Evolutionary conservation across 2,329 filamentous ascomycete species (phyloP).

Genomic region (Colletotrichum tropicale): DNA sequence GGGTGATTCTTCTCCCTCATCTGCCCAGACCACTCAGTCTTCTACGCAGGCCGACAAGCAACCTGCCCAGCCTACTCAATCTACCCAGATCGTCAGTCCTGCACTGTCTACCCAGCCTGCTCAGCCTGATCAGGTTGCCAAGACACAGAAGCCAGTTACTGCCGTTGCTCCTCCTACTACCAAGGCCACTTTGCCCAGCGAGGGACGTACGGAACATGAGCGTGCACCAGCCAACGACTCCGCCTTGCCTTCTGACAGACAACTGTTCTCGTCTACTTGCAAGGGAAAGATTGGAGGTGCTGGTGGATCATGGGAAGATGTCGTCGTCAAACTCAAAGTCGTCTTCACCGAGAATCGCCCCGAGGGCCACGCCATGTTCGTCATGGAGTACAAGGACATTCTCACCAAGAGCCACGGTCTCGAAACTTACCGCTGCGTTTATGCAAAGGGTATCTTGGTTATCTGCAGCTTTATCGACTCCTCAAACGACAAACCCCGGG

Average conservation of each 20-base stretch:
- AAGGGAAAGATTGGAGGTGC: background rate
- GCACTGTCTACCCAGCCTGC: background rate
- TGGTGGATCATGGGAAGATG: background rate
- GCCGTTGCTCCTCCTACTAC: background rate
- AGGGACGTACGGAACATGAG: background rate
- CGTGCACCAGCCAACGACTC: background rate
- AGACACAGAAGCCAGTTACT: background rate
- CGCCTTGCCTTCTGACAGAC: background rate
- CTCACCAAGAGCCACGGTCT: background rate
- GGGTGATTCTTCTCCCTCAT: background rate
- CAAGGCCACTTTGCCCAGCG: background rate
- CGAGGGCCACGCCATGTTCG: background rate
- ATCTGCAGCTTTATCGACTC: background rate
- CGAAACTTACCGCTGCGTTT: background rate
- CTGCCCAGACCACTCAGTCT: background rate
- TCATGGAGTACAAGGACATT: background rate
- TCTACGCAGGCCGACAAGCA: background rate
- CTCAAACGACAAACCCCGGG: background rate
- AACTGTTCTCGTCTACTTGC: background rate
- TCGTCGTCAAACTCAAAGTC: background rate
- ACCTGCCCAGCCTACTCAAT: background rate
- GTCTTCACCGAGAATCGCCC: background rate
- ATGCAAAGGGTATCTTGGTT: background rate
- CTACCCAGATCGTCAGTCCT: background rate
- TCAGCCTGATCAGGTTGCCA: background rate